Base-by-base conservation (phyloP, 805 yeast species). In the Lachancea meyersii region DNA sequence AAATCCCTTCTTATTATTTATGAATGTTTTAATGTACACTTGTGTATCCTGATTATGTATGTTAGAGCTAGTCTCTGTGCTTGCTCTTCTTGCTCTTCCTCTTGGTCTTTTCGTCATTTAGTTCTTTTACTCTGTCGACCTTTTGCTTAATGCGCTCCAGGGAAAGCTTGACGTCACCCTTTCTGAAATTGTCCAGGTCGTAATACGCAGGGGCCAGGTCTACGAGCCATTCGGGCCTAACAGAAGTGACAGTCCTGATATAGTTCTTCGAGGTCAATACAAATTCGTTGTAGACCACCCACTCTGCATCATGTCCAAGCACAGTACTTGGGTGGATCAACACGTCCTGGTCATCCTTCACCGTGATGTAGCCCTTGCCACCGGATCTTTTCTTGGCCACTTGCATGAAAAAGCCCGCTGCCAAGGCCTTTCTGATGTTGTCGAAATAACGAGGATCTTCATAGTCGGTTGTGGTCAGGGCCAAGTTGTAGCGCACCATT, bases 371-470 rank as follows among this genome's bases (percentile, higher is more conserved):
- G n/a, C 86, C 89, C 55, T 82, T 83, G 19, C 74, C 71, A 30
- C 86, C 80, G n/a, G 84, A 76, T 68, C 78, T 79, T 70, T 86
- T 86, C 69, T 89, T 93, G 26, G 97, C 97, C 43, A 86, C 95
- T 69, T 93, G 98, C 97, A 93, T 89, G 71, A 93, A 93, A 64
- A 88, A 89, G 1, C 98, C 98, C n/a, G 86, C 76, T 3, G 86
- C 75, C 45, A 93, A 66, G 0, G 97, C 96, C 62, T 83, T 85
- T 44, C 95, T 75, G 50, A 93, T 80, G 55, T 86, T 83, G 53
- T 76, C 80, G 63, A 80, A 82, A 66, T 86, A 88, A 40, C 76
- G 77, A 48, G 73, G 70, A 55, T 79, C 81, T 21, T 77, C 83
- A 48, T 66, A 75, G 31, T 83, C 80, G 2, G 87, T 81, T 37